These are phyloP conservation scores for Candida bentonensis DNA, from an alignment of 805 yeast genomes.

Conservation along the genomic window DNA sequence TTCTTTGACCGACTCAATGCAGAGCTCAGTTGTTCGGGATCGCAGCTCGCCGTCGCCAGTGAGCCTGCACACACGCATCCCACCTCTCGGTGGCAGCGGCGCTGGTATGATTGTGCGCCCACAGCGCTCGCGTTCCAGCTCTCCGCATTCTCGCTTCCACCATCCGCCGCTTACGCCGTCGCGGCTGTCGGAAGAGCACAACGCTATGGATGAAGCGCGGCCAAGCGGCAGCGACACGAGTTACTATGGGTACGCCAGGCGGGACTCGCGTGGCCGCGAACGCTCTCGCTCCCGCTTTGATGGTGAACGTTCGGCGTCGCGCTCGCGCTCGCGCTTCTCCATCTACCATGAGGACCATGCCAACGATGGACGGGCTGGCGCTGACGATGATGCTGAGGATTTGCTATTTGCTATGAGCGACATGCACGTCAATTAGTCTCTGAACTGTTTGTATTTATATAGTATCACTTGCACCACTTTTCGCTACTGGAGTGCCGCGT, in stretches of 20 bases:
- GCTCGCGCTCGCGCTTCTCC: background rate
- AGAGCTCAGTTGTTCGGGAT: constrained; percentile 12
- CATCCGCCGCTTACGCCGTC: constrained; percentile 24
- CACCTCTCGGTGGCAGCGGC: constrained; percentile 5
- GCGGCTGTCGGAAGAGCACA: constrained; percentile 21
- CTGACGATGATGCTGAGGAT: constrained; percentile 10
- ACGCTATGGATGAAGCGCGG: constrained; percentile 5
- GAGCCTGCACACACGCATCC: constrained; percentile 2
- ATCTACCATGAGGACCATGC: constrained; percentile 2
- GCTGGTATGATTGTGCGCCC: constrained; percentile 4
- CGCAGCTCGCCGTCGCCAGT: constrained; percentile 3
- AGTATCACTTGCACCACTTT: background rate
- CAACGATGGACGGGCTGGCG: constrained; percentile 6
- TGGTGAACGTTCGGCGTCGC: constrained; percentile 1
- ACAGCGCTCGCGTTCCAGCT: constrained; percentile 6
- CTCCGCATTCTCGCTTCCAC: constrained; percentile 7
- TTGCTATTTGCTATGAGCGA: constrained; percentile 16
- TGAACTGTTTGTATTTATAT: background rate
- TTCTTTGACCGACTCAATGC: constrained; percentile 22
- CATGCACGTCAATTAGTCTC: constrained; percentile 4
- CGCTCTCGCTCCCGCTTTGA: constrained; percentile 13
- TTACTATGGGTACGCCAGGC: background rate
- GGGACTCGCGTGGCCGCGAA: constrained; percentile 5
- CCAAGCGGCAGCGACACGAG: background rate
- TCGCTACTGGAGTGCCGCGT: background rate